These are phyloP conservation scores for Pseudocercospora crystallina DNA, from an alignment of 2,329 filamentous ascomycete genomes.

Conservation along the genomic window DNA sequence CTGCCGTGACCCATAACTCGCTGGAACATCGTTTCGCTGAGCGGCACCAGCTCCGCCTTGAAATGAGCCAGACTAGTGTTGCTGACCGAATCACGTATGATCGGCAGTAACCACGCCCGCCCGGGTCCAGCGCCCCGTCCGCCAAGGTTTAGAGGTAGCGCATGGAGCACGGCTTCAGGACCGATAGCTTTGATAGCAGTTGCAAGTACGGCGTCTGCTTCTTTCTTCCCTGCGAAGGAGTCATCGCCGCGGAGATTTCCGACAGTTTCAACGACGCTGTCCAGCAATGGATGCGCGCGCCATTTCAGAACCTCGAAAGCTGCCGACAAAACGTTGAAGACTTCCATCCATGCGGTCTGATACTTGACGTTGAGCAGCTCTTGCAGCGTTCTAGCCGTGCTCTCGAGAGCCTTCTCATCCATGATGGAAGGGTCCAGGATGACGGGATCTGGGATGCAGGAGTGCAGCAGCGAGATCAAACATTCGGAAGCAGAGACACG, in stretches of 20 bases:
- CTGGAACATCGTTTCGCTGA: constrained; percentile 89
- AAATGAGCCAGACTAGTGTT: constrained; percentile 89
- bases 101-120: constrained; percentile 89
- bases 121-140: constrained; percentile 72
- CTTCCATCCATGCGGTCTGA: constrained; percentile 91
- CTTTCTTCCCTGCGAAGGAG: constrained; percentile 88
- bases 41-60: constrained; percentile 77
- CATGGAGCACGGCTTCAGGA: constrained; percentile 75
- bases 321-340: constrained; percentile 82
- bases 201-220: constrained; percentile 86
- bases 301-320: constrained; percentile 86
- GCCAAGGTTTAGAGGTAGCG: constrained; percentile 80
- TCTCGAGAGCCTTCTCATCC: constrained; percentile 86
- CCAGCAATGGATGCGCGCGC: constrained; percentile 76
- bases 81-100: constrained; percentile 83
- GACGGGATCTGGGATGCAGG: constrained; percentile 79
- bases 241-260: constrained; percentile 86
- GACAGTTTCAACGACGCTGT: constrained; percentile 72
- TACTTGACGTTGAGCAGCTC: constrained; percentile 84
- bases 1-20: constrained; percentile 78
- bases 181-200: constrained; percentile 89
- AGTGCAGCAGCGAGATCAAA: constrained; percentile 86
- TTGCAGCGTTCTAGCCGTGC: constrained; percentile 70
- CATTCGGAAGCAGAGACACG: constrained; percentile 93
- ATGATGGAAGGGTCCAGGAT: constrained; percentile 87